These are phyloP conservation scores for Colletotrichum scovillei DNA, from an alignment of 2,329 filamentous ascomycete species.

Conservation along the genomic window DNA sequence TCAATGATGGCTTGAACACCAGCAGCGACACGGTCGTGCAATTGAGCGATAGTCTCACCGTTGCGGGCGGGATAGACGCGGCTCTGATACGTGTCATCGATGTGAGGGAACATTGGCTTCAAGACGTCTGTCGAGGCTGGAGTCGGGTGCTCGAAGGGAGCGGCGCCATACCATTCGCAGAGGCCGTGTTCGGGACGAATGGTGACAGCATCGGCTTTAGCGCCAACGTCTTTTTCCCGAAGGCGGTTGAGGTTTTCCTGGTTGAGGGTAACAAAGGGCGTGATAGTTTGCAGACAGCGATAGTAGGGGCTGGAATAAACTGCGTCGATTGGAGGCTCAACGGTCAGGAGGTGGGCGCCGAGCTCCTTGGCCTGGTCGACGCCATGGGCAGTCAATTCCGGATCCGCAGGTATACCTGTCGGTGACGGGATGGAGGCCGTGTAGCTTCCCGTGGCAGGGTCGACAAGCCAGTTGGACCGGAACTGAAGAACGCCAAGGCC, in stretches of 20 bases:
- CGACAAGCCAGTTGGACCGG: conserved; percentile 89
- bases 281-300: conserved; percentile 86
- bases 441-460: conserved; percentile 84
- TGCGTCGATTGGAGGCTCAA: conserved; percentile 76
- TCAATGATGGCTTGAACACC: conserved; percentile 77
- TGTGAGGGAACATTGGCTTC: conserved; percentile 73
- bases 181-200: conserved; percentile 69
- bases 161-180: conserved; percentile 92
- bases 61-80: conserved; percentile 75
- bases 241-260: conserved; percentile 37
- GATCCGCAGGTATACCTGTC: conserved; percentile 89
- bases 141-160: conserved; percentile 85
- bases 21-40: conserved; percentile 83
- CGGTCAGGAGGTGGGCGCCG: conserved; percentile 69
- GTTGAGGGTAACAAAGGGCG: conserved; percentile 70
- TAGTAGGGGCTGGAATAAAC: conserved; percentile 91
- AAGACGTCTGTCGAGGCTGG: conserved; percentile 76
- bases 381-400: conserved; percentile 87
- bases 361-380: conserved; percentile 86
- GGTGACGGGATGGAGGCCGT: conserved; percentile 79
- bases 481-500: conserved; percentile 66
- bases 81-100: conserved; percentile 68
- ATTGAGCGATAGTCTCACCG: conserved; percentile 82
- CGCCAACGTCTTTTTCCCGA: conserved; percentile 12
- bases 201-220: conserved; percentile 41